phyloP scores from a whole-genome alignment of 2,329 filamentous ascomycete genomes.

The Didymosphaeria variabile region DNA sequence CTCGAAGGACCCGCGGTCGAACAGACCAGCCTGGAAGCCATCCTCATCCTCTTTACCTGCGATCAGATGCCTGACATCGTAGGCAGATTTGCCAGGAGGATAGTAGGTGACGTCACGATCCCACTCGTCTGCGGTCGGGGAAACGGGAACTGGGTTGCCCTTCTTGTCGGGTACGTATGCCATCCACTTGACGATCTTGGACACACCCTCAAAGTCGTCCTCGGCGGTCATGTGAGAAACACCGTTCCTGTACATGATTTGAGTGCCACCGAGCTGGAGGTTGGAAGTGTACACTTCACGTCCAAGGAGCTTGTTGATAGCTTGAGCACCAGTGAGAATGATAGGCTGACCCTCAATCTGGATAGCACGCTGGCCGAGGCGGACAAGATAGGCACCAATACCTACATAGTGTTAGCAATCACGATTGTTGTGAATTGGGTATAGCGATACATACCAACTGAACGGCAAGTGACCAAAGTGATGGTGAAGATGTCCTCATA shows the following conservation, averaged over 20 bases:
- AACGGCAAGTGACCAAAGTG: constrained; percentile 96
- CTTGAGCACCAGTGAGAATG: constrained; percentile 95
- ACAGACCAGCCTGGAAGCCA: constrained; percentile 88
- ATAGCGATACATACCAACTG: constrained; percentile 72
- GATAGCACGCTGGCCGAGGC: constrained; percentile 96
- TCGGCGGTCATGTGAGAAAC: constrained; percentile 98
- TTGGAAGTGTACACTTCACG: constrained; percentile 99
- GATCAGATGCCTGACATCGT: constrained; percentile 95
- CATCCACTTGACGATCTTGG: constrained; percentile 98
- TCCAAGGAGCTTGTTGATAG: constrained; percentile 97
- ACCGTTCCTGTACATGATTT: constrained; percentile 99
- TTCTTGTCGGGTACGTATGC: constrained; percentile 97
- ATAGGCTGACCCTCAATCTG: constrained; percentile 99
- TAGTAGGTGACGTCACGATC: constrained; percentile 88
- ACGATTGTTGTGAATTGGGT: constrained; percentile 18
- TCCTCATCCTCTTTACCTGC: constrained; percentile 84
- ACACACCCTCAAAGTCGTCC: constrained; percentile 97
- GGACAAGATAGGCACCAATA: constrained; percentile 98
- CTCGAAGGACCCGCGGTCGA: constrained; percentile 96
- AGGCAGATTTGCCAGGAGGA: constrained; percentile 82
- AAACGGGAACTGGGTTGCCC: constrained; percentile 90
- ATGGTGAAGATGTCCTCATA: constrained; percentile 99
- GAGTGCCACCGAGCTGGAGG: constrained; percentile 98
- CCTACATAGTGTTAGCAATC: constrained; percentile 58
- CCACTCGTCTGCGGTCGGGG: constrained; percentile 85